Conservation (phyloP, 495 filamentous ascomycete genomes). For the Hypomontagnella monticulosa region DNA sequence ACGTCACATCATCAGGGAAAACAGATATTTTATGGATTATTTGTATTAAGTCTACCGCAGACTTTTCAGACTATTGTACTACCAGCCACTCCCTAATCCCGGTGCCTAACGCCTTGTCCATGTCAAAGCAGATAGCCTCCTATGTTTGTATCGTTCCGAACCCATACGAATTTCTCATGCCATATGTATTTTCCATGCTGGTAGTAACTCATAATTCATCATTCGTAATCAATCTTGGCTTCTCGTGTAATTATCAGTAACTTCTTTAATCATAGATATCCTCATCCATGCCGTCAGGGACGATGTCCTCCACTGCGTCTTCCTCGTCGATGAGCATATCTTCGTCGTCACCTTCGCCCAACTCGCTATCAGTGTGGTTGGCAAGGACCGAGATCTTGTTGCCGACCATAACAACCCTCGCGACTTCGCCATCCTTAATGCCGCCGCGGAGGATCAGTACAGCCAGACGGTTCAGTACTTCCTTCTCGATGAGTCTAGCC, state of each 20-base stretch:
- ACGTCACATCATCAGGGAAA: too few relatives aligned
- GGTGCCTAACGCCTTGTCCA: background rate
- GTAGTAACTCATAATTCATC: slow-evolving; percentile 16
- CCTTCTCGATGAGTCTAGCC: slow-evolving; percentile 89
- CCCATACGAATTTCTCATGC: background rate
- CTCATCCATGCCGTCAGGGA: slow-evolving; percentile 77
- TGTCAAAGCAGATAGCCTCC: background rate
- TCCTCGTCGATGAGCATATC: slow-evolving; percentile 71
- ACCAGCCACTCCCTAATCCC: background rate
- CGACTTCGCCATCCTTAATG: slow-evolving; percentile 85
- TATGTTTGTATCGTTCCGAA: background rate
- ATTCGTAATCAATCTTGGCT: slow-evolving; percentile 4
- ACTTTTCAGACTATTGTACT: background rate
- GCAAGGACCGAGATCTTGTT: slow-evolving; percentile 80
- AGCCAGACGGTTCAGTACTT: slow-evolving; percentile 91
- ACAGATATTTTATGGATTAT: too few relatives aligned
- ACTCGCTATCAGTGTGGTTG: slow-evolving; percentile 77
- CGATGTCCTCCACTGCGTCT: slow-evolving; percentile 73
- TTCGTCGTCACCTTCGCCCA: slow-evolving; percentile 68
- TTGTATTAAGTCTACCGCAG: background rate
- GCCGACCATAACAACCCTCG: slow-evolving; percentile 75
- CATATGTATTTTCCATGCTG: background rate
- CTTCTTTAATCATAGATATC: slow-evolving; percentile 69
- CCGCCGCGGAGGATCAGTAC: slow-evolving; percentile 86
- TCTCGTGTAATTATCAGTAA: background rate